phyloP scores from a whole-genome alignment of 768 basidiomycete genomes.

The Hericium alpestre region DNA sequence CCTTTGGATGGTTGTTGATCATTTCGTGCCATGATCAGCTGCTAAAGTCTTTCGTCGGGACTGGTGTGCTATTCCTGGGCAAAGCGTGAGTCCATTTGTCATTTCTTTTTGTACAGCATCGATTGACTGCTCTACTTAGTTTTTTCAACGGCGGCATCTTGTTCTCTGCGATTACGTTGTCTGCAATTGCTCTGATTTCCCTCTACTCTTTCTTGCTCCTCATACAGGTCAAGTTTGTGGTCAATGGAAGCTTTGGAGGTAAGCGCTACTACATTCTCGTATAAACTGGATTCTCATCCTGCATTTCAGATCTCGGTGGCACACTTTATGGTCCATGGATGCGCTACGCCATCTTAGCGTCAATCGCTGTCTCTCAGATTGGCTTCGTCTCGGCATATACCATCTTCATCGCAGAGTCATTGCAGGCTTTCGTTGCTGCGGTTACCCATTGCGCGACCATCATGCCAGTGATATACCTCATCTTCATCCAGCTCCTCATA shows the following conservation, averaged over 20 bases:
- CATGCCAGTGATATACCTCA: conserved; percentile 69
- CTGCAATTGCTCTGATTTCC: conserved; percentile 76
- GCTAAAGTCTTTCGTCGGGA: conserved; percentile 89
- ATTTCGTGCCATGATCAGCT: conserved; percentile 35
- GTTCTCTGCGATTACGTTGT: conserved; percentile 72
- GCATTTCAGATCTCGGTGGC: conserved; percentile 76
- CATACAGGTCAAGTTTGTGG: conserved; percentile 75
- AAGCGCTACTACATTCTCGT: conserved; percentile 13
- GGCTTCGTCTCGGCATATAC: conserved; percentile 88
- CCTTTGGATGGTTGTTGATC: background rate
- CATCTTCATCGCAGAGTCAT: conserved; percentile 91
- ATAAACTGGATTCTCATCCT: background rate
- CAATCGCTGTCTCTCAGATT: conserved; percentile 82
- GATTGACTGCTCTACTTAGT: conserved; percentile 25
- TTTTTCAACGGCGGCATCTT: conserved; percentile 94
- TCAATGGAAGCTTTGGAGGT: conserved; percentile 93
- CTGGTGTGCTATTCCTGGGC: conserved; percentile 90
- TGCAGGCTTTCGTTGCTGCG: conserved; percentile 78
- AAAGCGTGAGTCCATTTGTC: conserved; percentile 56
- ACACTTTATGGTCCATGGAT: conserved; percentile 86
- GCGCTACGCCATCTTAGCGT: conserved; percentile 78
- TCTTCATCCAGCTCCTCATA: conserved; percentile 71
- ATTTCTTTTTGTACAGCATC: no score
- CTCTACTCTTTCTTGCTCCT: conserved; percentile 90
- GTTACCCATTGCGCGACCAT: conserved; percentile 63